phyloP scores from a whole-genome alignment of 805 yeast genomes.

The Candida sanyiensis region DNA sequence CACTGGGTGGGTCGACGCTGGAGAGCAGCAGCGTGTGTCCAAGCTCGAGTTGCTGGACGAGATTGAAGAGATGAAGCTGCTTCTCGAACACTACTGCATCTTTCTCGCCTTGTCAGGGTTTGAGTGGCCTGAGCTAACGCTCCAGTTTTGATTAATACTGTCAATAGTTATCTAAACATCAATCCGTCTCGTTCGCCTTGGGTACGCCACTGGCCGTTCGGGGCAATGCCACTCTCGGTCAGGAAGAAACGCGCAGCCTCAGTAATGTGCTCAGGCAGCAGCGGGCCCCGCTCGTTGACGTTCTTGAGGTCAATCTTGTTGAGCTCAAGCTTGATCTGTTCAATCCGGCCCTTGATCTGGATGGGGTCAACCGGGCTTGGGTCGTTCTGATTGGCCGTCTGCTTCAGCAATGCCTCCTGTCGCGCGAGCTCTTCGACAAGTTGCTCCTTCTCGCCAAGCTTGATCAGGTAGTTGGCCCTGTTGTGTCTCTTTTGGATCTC shows the following conservation, averaged over 20 bases:
- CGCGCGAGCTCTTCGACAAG: slow-evolving; percentile 29
- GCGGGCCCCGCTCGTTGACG: slow-evolving; percentile 45
- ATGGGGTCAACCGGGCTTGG: slow-evolving; percentile 7
- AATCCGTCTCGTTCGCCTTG: slow-evolving; percentile 70
- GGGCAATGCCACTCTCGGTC: slow-evolving; percentile 57
- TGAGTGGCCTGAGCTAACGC: slow-evolving; percentile 19
- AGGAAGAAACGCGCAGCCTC: slow-evolving; percentile 84
- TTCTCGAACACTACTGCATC: slow-evolving; percentile 50
- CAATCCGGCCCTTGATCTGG: slow-evolving; percentile 17
- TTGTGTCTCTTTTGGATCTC: slow-evolving; percentile 57
- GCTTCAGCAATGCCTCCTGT: slow-evolving; percentile 34
- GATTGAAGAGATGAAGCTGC: slow-evolving; percentile 47
- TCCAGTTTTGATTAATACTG: slow-evolving; percentile 4
- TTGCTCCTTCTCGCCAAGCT: slow-evolving; percentile 38
- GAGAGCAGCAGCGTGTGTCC: slow-evolving; percentile 38
- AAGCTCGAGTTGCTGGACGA: slow-evolving; percentile 52
- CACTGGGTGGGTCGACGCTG: slow-evolving; percentile 27
- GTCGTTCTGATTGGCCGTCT: slow-evolving; percentile 20
- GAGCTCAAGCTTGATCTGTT: slow-evolving; percentile 22
- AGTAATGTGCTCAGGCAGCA: slow-evolving; percentile 77
- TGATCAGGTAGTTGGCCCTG: slow-evolving; percentile 31
- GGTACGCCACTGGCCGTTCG: slow-evolving; percentile 60
- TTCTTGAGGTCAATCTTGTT: slow-evolving; percentile 26
- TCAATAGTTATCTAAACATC: slow-evolving; percentile 47
- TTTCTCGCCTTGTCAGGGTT: slow-evolving; percentile 25